phyloP scores from a whole-genome alignment of 2,329 filamentous ascomycete genomes.

The Chaetomiaceae sp. region DNA sequence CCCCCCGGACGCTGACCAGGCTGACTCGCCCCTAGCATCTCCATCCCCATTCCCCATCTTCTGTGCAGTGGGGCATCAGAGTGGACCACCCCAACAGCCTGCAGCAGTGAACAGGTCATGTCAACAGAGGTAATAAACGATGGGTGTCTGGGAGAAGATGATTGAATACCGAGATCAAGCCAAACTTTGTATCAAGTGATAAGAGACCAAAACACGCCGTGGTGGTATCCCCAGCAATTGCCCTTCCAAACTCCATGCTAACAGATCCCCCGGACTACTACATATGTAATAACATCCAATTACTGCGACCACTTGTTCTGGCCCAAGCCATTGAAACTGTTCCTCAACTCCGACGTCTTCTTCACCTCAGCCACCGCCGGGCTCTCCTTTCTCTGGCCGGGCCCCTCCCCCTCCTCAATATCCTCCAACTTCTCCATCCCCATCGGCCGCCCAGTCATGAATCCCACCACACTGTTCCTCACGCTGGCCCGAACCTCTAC shows the following conservation, averaged over 20 bases:
- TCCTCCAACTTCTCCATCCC: constrained; percentile 29
- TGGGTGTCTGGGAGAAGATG: no score
- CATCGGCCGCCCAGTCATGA: constrained; percentile 18
- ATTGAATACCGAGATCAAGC: no score
- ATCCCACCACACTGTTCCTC: constrained; percentile 21
- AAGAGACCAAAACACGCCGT: background rate
- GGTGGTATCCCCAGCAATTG: constrained; percentile 3
- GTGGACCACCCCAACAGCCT: no score
- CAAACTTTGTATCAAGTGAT: background rate
- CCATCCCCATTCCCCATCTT: no score
- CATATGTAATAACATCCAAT: background rate
- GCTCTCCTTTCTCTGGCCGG: background rate
- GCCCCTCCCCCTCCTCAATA: constrained; percentile 21
- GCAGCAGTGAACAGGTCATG: no score
- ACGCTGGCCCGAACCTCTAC: constrained; percentile 10
- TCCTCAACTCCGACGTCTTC: constrained; percentile 24
- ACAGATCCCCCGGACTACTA: no score
- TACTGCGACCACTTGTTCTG: constrained; percentile 28
- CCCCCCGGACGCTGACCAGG: background rate
- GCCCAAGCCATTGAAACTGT: constrained; percentile 30
- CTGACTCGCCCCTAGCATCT: background rate
- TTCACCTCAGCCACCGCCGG: constrained; percentile 15
- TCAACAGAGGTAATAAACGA: no score
- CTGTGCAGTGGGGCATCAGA: no score
- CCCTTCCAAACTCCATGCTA: background rate